phyloP scores from a whole-genome alignment of 345 rosid genomes.

The Erysimum cheiranthoides region DNA sequence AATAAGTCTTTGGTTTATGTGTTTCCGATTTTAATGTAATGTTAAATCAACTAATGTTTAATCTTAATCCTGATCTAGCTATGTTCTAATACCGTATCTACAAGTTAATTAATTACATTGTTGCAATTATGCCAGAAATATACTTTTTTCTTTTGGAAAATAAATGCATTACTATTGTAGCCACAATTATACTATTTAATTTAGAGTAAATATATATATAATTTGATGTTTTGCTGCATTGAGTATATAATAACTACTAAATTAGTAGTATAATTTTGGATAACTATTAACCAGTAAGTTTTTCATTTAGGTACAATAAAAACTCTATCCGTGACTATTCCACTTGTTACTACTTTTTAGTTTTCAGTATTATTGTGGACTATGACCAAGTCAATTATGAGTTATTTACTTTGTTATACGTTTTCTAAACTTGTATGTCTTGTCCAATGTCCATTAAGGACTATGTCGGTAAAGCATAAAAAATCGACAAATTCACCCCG shows the following conservation, averaged over 20 bases:
- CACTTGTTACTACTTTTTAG: slow-evolving; percentile 27
- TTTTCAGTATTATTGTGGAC: slow-evolving; percentile 29
- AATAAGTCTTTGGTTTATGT: slow-evolving; percentile 23
- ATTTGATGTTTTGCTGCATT: not conserved
- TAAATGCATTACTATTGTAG: not conserved
- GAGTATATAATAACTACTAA: not conserved
- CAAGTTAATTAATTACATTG: no score
- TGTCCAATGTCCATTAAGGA: no score
- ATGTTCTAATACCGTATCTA: no score
- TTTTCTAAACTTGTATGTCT: not conserved
- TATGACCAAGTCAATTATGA: slow-evolving; percentile 18
- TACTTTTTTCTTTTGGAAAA: not conserved
- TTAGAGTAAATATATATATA: no score
- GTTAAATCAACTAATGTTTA: not conserved
- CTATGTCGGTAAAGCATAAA: slow-evolving; percentile 35
- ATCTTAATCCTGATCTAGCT: no score
- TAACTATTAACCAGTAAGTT: not conserved
- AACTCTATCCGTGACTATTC: not conserved
- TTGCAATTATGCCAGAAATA: not conserved
- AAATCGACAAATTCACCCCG: slow-evolving; percentile 18
- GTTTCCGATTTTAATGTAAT: slow-evolving; percentile 26
- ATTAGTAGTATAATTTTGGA: not conserved
- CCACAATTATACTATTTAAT: slow-evolving; percentile 10
- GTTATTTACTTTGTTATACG: slow-evolving; percentile 2
- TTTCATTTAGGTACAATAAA: slow-evolving; percentile 9